Percentiles rank a stretch among this genome's conserved stretches.
Evolutionary conservation across 176 grass and related monocot genomes (phyloP).

Genomic region (Pharus latifolius): DNA sequence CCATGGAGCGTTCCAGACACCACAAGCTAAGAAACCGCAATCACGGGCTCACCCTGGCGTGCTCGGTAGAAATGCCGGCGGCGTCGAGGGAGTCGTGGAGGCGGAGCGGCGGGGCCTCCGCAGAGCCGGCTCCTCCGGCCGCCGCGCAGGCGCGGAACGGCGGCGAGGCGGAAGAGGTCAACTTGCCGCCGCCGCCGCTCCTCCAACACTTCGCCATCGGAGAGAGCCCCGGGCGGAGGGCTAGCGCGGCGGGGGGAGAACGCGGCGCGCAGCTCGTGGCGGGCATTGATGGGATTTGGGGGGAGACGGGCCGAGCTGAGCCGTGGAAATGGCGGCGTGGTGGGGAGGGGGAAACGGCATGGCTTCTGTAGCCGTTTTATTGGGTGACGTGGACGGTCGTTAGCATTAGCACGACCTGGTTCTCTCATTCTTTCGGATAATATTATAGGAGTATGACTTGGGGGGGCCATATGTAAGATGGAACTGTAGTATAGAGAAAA

Average conservation of each 20-base stretch:
- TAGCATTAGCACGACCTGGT: too few species aligned
- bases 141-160: not conserved
- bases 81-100: slow-evolving; percentile 72
- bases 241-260: not conserved
- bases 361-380: too few species aligned
- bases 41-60: slow-evolving; percentile 29
- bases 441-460: too few species aligned
- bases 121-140: not conserved
- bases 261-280: slow-evolving; percentile 33
- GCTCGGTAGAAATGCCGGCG: slow-evolving; percentile 37
- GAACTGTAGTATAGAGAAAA: too few species aligned
- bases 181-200: not conserved
- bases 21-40: not conserved
- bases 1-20: not conserved
- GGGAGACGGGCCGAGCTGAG: too few species aligned
- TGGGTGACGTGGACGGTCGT: too few species aligned
- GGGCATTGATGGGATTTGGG: not conserved
- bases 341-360: too few species aligned
- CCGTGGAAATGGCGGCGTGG: too few species aligned
- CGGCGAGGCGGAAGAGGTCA: not conserved
- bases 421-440: too few species aligned
- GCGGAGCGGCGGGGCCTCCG: not conserved
- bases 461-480: too few species aligned
- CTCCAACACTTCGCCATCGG: too few species aligned
- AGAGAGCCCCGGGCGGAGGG: too few species aligned